These are phyloP conservation scores for Catunica adiposa DNA, from an alignment of 2,329 filamentous ascomycete genomes.

Conservation along the genomic window DNA sequence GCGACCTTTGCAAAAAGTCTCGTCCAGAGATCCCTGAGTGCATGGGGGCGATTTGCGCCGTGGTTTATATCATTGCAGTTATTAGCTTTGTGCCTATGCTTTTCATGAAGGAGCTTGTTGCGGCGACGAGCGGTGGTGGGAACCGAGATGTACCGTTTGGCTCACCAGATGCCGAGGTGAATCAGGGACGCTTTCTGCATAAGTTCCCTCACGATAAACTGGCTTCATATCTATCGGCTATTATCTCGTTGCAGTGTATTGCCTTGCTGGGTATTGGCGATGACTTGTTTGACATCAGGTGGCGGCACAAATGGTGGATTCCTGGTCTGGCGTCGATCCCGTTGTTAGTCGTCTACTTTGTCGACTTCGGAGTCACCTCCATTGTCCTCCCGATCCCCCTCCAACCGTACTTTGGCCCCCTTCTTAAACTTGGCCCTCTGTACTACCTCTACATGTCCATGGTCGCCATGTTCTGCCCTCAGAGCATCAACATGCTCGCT, in stretches of 20 bases:
- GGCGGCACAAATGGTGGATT: conserved; percentile 98
- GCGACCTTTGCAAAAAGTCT: conserved; percentile 59
- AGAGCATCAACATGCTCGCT: conserved; percentile 98
- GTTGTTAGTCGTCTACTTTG: conserved; percentile 91
- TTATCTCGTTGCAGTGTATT: conserved; percentile 81
- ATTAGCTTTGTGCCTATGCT: conserved; percentile 92
- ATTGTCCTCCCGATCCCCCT: conserved; percentile 81
- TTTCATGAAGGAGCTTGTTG: conserved; percentile 96
- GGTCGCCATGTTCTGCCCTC: conserved; percentile 92
- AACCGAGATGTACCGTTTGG: conserved; percentile 57
- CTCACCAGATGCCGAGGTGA: conserved; percentile 32
- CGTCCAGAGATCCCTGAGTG: conserved; percentile 76
- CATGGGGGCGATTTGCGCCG: conserved; percentile 86
- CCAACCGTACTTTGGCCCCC: conserved; percentile 65
- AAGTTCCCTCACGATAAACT: conserved; percentile 93
- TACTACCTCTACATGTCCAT: conserved; percentile 98
- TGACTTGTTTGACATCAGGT: conserved; percentile 93
- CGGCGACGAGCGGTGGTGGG: conserved; percentile 81
- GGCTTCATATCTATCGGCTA: conserved; percentile 83
- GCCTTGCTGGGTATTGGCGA: conserved; percentile 86
- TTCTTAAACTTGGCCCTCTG: conserved; percentile 63
- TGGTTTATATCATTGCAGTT: conserved; percentile 77
- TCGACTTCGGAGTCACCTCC: conserved; percentile 93
- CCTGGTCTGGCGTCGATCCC: conserved; percentile 86
- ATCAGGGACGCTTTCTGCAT: conserved; percentile 74